Conservation (phyloP, 164 flowering plant species). For the Aristolochia fimbriata region DNA sequence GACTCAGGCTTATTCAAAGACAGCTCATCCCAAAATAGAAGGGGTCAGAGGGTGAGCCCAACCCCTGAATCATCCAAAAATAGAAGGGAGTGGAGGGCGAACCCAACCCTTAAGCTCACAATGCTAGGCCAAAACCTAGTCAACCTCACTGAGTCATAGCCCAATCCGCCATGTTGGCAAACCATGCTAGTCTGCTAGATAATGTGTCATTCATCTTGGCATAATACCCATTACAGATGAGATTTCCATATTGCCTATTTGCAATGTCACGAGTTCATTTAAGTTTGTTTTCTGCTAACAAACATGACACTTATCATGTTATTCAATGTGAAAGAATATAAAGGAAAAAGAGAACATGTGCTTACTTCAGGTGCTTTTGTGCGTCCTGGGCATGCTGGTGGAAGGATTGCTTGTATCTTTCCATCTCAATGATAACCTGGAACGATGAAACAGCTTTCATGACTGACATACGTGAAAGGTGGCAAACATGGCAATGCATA, state of each 20-base stretch:
- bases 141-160: too few species aligned
- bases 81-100: too few species aligned
- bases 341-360: slow-evolving; percentile 4
- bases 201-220: not conserved
- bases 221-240: too few species aligned
- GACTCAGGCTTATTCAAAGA: too few species aligned
- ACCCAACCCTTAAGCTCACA: too few species aligned
- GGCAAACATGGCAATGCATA: not conserved
- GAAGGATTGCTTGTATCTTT: slow-evolving; percentile 61
- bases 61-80: too few species aligned
- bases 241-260: not conserved
- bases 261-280: too few species aligned
- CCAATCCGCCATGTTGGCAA: not conserved
- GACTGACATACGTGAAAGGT: not conserved
- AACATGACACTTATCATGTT: not conserved
- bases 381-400: slow-evolving; percentile 38
- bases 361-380: slow-evolving; percentile 52
- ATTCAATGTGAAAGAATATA: not conserved
- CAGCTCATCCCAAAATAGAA: too few species aligned
- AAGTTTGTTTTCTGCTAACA: too few species aligned
- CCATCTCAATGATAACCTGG: slow-evolving; percentile 85
- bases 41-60: too few species aligned
- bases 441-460: slow-evolving; percentile 1
- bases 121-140: too few species aligned
- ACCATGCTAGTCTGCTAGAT: not conserved